These are phyloP conservation scores for Fusarium fracticaudum DNA, from an alignment of 2,329 filamentous ascomycete genomes.

Conservation along the genomic window DNA sequence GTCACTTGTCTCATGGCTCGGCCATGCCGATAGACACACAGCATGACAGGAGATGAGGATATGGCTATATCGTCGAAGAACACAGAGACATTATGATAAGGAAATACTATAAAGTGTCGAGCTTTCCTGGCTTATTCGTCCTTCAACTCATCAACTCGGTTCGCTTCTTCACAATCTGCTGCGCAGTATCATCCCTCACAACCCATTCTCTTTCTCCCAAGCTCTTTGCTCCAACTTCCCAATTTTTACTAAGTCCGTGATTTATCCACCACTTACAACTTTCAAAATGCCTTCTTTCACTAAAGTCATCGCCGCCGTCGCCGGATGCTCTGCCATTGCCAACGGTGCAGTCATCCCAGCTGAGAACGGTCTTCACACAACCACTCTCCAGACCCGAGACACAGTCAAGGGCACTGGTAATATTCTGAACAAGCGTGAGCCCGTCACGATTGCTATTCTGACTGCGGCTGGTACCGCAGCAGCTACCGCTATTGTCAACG, in stretches of 20 bases:
- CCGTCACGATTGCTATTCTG: background rate
- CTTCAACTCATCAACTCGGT: constrained; percentile 1
- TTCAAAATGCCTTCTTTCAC: constrained; percentile 3
- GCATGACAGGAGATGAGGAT: background rate
- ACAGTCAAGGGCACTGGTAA: background rate
- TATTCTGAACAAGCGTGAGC: background rate
- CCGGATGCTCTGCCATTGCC: background rate
- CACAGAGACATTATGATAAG: rapidly evolving
- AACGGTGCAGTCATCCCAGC: background rate
- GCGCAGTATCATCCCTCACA: background rate
- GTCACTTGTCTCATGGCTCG: background rate
- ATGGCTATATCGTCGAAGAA: rapidly evolving
- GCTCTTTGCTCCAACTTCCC: background rate
- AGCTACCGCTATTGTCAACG: background rate
- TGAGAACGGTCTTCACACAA: background rate
- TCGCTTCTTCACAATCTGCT: background rate
- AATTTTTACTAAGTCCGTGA: background rate
- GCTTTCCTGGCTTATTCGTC: rapidly evolving
- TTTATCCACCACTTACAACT: background rate
- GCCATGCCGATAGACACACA: background rate
- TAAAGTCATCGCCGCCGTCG: background rate
- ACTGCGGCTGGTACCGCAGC: constrained; percentile 8
- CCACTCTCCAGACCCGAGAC: background rate
- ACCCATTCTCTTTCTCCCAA: background rate
- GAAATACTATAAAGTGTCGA: background rate